Evolutionary conservation across 805 yeast species (phyloP), one percentile per base, ranked within the genome.

Genomic region (Candida bentonensis): DNA sequence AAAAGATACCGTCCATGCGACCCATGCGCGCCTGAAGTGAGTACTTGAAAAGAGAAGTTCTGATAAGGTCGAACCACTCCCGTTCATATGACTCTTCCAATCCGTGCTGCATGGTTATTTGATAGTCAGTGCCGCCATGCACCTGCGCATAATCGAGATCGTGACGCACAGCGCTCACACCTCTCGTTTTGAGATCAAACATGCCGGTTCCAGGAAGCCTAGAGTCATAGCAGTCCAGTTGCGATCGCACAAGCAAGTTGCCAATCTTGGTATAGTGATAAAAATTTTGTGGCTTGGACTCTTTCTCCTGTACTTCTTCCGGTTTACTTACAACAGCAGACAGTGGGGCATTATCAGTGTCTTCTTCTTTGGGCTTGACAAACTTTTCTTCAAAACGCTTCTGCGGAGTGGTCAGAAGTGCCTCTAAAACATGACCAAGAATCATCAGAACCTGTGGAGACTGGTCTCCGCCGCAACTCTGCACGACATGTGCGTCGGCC

Each of bases 1-100:
- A 70, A 52, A 84, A 86, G 2, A 92, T 85, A 3, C 98, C 98
- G 61, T 88, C 96, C 97, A 92, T 89, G 53, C 82, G 78, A 2
- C 97, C 98, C 36, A 89, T 82, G 49, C 96, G 70, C 0, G 96
- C 97, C 61, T 92, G 97, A 51, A 89, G 68, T 2, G 83, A 73
- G 57, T 89, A 89, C 62, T 89, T 89, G 52, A 89, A 65, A 62
- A 89, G 63, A 0, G 92, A 80, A 1, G 89, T 74, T 46, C 83
- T 65, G 15, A 79, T 73, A 53, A 89, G 69, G 55, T 89, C 97
- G 48, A 66, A 69, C 58, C 73, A 70, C 56, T 89, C 98, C 17
- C 88, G 67, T 53, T 82, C 86, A 58, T 77, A 83, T n/a, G 94
- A 82, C 59, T 86, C 95, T 56, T 62, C 77, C 30, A 61, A 59